Conservation (phyloP, 2,329 filamentous ascomycete species). For the Colletotrichum aenigma region DNA sequence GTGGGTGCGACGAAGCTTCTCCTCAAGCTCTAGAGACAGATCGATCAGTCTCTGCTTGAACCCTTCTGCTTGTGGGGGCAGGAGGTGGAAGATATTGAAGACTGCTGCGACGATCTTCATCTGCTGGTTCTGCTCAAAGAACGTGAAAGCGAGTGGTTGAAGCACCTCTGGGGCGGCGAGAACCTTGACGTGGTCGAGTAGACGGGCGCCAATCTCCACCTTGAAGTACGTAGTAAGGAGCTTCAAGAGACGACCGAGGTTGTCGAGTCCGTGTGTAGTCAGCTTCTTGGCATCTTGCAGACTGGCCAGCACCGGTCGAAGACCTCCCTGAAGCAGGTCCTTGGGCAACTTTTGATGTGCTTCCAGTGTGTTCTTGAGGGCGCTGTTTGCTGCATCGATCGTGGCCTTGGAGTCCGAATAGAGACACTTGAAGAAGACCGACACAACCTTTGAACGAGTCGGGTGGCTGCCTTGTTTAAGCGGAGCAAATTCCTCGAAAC, state of each 20-base stretch:
- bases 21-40: conserved; percentile 87
- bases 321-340: conserved; percentile 89
- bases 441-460: conserved; percentile 76
- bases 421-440: conserved; percentile 96
- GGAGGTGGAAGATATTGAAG: conserved; percentile 95
- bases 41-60: conserved; percentile 93
- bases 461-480: conserved; percentile 68
- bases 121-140: conserved; percentile 88
- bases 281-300: conserved; percentile 92
- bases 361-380: conserved; percentile 83
- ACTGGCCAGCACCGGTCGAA: conserved; percentile 95
- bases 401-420: conserved; percentile 93
- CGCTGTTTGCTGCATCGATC: conserved; percentile 91
- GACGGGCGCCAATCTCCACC: conserved; percentile 89
- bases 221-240: conserved; percentile 98
- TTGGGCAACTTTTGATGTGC: conserved; percentile 93
- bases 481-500: conserved; percentile 82
- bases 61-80: conserved; percentile 85
- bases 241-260: conserved; percentile 85
- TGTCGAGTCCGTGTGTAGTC: conserved; percentile 87
- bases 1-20: conserved; percentile 82
- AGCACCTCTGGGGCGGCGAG: conserved; percentile 82
- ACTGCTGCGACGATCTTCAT: conserved; percentile 97
- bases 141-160: conserved; percentile 91
- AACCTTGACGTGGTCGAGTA: conserved; percentile 92